Conservation (phyloP, 306 rosid species). For the Dalbergia cultrata region DNA sequence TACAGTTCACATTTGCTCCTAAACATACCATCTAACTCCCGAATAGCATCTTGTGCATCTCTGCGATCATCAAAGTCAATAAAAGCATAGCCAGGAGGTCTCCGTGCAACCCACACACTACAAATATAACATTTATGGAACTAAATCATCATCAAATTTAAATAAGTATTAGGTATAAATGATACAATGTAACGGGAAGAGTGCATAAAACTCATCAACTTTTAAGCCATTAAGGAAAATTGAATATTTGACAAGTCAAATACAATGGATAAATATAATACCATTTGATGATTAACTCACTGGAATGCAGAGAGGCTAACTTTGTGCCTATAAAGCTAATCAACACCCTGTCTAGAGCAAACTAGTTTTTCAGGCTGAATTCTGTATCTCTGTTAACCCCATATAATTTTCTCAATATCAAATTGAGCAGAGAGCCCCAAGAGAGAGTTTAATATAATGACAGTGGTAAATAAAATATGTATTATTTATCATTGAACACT, state of each 20-base stretch:
- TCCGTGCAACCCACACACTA: slow-evolving; percentile 99
- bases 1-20: slow-evolving; percentile 4
- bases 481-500: neutral
- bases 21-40: slow-evolving; percentile 88
- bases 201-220: neutral
- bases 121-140: slow-evolving; percentile 20
- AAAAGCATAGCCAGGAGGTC: slow-evolving; percentile 99
- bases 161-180: neutral
- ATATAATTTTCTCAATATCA: neutral
- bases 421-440: neutral
- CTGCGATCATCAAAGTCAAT: slow-evolving; percentile 92
- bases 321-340: neutral
- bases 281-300: neutral
- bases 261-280: neutral
- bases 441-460: neutral
- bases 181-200: neutral
- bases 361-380: neutral
- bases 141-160: neutral
- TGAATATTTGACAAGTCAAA: neutral
- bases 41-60: slow-evolving; percentile 94
- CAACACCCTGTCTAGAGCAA: neutral
- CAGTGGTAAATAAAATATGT: neutral
- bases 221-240: neutral
- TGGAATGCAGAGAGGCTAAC: neutral
- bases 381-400: neutral